Percentiles rank a stretch among this genome's conserved stretches.
These are phyloP conservation scores for Fomitiporia mediterranea DNA, from an alignment of 1,284 basidiomycete species.

Conservation along the genomic window DNA sequence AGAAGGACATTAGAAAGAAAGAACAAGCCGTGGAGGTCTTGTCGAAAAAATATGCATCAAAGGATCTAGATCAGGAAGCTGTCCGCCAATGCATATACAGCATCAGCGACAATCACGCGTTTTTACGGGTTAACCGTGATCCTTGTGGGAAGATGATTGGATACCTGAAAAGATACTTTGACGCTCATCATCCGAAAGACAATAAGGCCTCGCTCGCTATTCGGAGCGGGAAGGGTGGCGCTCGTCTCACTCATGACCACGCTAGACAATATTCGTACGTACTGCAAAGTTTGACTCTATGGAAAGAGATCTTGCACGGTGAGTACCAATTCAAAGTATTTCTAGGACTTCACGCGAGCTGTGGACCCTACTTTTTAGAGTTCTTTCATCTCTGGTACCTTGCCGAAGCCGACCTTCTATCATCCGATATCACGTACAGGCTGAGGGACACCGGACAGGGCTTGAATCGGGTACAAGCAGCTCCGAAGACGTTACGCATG, in stretches of 20 bases:
- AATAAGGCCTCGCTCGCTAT: slow-evolving; percentile 65
- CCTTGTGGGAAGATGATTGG: slow-evolving; percentile 77
- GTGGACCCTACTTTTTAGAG: slow-evolving; percentile 38
- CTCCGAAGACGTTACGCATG: slow-evolving; percentile 78
- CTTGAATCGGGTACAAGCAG: slow-evolving; percentile 75
- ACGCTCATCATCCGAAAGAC: slow-evolving; percentile 61
- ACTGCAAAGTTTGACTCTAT: slow-evolving; percentile 74
- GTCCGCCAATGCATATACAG: slow-evolving; percentile 75
- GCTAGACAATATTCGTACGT: slow-evolving; percentile 78
- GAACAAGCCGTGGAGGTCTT: slow-evolving; percentile 76
- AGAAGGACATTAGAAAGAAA: slow-evolving; percentile 74
- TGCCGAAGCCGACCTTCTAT: slow-evolving; percentile 72
- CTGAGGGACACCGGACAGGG: slow-evolving; percentile 80
- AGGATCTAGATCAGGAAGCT: slow-evolving; percentile 54
- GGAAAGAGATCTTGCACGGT: slow-evolving; percentile 81
- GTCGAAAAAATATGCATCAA: slow-evolving; percentile 53
- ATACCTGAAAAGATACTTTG: slow-evolving; percentile 70
- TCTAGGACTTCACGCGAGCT: background rate
- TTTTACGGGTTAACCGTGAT: slow-evolving; percentile 75
- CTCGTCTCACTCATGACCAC: slow-evolving; percentile 76
- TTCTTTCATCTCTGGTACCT: slow-evolving; percentile 83
- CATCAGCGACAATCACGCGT: slow-evolving; percentile 82
- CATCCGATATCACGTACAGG: slow-evolving; percentile 65
- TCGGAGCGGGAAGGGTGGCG: slow-evolving; percentile 69
- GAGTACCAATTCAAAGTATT: slow-evolving; percentile 20